A percentile compares a stretch with the other conserved stretches of the same genome.
phyloP scores from a whole-genome alignment of 768 basidiomycete species.

The Lepiota venenata region DNA sequence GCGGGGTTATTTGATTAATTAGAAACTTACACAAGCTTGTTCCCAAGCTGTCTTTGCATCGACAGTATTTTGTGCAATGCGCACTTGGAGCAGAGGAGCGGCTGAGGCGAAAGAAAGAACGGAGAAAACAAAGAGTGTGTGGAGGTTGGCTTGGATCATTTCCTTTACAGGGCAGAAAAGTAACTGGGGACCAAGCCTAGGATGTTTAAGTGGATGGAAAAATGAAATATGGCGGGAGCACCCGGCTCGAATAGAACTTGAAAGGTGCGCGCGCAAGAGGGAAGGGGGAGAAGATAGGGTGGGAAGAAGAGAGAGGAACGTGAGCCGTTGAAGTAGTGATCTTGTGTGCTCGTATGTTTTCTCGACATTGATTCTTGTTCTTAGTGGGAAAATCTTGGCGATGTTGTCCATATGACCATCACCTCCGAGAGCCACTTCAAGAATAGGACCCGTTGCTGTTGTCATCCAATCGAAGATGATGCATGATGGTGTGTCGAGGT shows the following conservation, averaged over 20 bases:
- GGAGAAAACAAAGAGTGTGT: slow-evolving; percentile 26
- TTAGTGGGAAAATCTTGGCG: no score
- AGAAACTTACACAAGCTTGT: slow-evolving; percentile 44
- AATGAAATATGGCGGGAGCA: slow-evolving; percentile 17
- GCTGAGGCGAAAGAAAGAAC: slow-evolving; percentile 29
- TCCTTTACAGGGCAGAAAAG: slow-evolving; percentile 11
- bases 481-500: background rate
- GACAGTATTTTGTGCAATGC: slow-evolving; percentile 46
- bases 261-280: slow-evolving; percentile 12
- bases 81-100: slow-evolving; percentile 35
- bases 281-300: slow-evolving; percentile 6
- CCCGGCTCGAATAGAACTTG: slow-evolving; percentile 23
- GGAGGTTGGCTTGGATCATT: slow-evolving; percentile 19
- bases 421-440: background rate
- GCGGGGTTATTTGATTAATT: background rate
- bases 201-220: background rate
- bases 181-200: slow-evolving; percentile 2
- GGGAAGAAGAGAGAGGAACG: background rate
- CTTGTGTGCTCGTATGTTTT: no score
- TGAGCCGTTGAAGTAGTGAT: background rate
- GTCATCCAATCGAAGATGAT: background rate
- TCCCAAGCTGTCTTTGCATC: slow-evolving; percentile 51
- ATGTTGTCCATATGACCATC: background rate
- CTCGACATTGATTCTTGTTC: no score
- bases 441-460: slow-evolving; percentile 1